Evolutionary conservation across 1,284 basidiomycete genomes (phyloP).

Genomic region (Leccinum colubrinum): DNA sequence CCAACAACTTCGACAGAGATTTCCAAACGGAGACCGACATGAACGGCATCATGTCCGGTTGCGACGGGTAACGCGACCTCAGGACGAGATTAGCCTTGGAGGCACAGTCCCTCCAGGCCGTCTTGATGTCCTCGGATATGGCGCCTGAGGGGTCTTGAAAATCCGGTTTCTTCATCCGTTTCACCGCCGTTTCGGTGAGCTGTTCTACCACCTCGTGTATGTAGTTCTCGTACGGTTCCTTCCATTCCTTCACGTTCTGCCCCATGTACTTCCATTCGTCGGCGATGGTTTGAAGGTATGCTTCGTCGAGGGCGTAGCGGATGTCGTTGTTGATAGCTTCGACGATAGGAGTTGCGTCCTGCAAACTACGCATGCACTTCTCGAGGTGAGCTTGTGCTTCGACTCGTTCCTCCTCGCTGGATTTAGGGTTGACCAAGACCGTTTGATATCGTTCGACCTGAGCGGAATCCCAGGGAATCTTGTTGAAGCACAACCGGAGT

Average conservation of each 20-base stretch:
- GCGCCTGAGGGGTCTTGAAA: not conserved
- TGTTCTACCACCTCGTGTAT: not conserved
- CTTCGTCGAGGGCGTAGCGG: not conserved
- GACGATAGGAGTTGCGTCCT: not conserved
- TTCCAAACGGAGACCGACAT: not conserved
- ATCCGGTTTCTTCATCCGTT: not conserved
- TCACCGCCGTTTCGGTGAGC: too few species aligned
- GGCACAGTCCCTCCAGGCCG: not conserved
- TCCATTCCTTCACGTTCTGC: not conserved
- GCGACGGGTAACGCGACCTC: too few species aligned
- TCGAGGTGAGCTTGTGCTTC: not conserved
- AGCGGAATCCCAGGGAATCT: not conserved
- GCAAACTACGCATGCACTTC: not conserved
- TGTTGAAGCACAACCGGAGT: too few species aligned
- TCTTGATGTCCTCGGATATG: not conserved
- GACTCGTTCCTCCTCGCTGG: not conserved
- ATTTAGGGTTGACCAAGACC: not conserved
- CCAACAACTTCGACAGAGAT: not conserved
- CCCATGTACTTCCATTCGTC: not conserved
- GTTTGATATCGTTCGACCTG: not conserved
- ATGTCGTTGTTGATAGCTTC: not conserved
- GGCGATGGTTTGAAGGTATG: not conserved
- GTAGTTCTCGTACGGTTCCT: not conserved
- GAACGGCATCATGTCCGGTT: not conserved
- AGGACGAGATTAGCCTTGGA: not conserved